A percentile compares a stretch with the other conserved stretches of the same genome.
These are phyloP conservation scores for Penicillium desertorum DNA, from an alignment of 495 filamentous ascomycete species.

Conservation along the genomic window DNA sequence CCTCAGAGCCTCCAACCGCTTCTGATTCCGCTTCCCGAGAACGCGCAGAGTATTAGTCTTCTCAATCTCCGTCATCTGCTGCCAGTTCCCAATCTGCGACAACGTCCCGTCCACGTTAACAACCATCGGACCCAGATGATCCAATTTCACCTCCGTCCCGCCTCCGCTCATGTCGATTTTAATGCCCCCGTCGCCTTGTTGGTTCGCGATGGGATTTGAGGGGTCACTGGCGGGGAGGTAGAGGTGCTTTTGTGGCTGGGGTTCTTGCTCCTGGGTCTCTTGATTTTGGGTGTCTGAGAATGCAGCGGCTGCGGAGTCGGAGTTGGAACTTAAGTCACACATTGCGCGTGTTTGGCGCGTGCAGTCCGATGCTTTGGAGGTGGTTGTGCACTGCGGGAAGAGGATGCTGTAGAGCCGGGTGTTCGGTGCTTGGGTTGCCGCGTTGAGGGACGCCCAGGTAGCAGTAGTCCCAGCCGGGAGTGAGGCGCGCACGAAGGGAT, in stretches of 20 bases:
- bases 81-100: slow-evolving; percentile 67
- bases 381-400: slow-evolving; percentile 28
- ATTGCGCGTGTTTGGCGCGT: slow-evolving; percentile 24
- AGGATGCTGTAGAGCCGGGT: slow-evolving; percentile 25
- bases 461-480: background rate
- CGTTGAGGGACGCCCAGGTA: slow-evolving; percentile 6
- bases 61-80: slow-evolving; percentile 63
- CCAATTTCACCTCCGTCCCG: slow-evolving; percentile 48
- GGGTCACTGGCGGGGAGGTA: slow-evolving; percentile 34
- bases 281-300: slow-evolving; percentile 6
- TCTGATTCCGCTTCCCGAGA: slow-evolving; percentile 62
- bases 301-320: background rate
- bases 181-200: slow-evolving; percentile 13
- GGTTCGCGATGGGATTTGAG: slow-evolving; percentile 8
- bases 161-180: slow-evolving; percentile 50
- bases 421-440: background rate
- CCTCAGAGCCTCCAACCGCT: slow-evolving; percentile 55
- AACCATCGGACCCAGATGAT: slow-evolving; percentile 64
- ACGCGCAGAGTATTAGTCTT: slow-evolving; percentile 60
- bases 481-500: slow-evolving; percentile 27
- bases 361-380: slow-evolving; percentile 1
- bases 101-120: slow-evolving; percentile 66
- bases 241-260: slow-evolving; percentile 12
- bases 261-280: slow-evolving; percentile 16
- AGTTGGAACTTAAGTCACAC: slow-evolving; percentile 13